phyloP scores from a whole-genome alignment of 139 green algal genomes.

The Penium margaritaceum region DNA sequence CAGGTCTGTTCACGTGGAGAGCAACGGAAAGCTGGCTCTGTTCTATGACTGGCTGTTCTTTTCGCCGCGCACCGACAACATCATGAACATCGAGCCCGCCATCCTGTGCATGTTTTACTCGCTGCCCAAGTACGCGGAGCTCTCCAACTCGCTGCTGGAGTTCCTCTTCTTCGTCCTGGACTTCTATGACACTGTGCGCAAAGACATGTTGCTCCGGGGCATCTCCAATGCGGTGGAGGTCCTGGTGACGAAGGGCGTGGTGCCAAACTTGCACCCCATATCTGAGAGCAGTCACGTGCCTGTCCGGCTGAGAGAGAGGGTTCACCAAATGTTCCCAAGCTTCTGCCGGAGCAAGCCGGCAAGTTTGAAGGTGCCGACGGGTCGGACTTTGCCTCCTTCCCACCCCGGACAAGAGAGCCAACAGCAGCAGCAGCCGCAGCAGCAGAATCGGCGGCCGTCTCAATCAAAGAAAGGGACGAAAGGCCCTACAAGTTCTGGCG shows the following conservation, averaged over 20 bases:
- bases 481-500: too few species aligned
- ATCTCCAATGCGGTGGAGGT: slow-evolving; percentile 21
- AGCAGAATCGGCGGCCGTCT: too few species aligned
- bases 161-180: slow-evolving; percentile 43
- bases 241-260: slow-evolving; percentile 31
- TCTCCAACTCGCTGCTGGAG: slow-evolving; percentile 40
- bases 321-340: slow-evolving; percentile 15
- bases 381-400: too few species aligned
- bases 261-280: slow-evolving; percentile 37
- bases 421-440: too few species aligned
- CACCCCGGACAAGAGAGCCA: too few species aligned
- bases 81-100: slow-evolving; percentile 51
- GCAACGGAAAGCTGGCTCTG: slow-evolving; percentile 43
- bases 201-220: slow-evolving; percentile 24
- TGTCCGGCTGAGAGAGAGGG: slow-evolving; percentile 20
- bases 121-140: slow-evolving; percentile 44
- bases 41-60: slow-evolving; percentile 52
- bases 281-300: slow-evolving; percentile 4
- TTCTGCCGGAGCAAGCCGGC: too few species aligned
- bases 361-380: too few species aligned
- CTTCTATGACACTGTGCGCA: slow-evolving; percentile 21
- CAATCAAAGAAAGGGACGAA: too few species aligned
- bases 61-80: slow-evolving; percentile 33
- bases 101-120: slow-evolving; percentile 50
- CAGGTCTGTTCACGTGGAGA: slow-evolving; percentile 26